Percentiles rank a stretch among this genome's conserved stretches.
Conservation (phyloP, 306 rosid species). For the Glycine tomentella region DNA sequence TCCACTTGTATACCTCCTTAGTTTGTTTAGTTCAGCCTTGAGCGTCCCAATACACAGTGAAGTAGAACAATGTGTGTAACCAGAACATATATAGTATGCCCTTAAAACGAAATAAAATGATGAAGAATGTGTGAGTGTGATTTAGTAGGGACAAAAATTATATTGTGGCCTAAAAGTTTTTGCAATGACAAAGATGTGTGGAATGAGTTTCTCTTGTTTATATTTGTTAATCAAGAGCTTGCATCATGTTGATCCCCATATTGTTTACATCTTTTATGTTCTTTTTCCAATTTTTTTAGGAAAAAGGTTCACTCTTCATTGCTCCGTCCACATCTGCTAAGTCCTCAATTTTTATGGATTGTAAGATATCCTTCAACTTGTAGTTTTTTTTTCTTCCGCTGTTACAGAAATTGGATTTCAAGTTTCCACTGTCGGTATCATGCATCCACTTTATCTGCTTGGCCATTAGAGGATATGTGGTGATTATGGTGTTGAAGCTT, state of each 20-base stretch:
- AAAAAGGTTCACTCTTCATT: slow-evolving; percentile 8
- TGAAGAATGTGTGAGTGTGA: slow-evolving; percentile 1
- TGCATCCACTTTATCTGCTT: slow-evolving; percentile 94
- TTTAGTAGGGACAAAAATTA: not conserved
- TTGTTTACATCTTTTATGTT: slow-evolving; percentile 13
- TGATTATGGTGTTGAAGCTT: slow-evolving; percentile 82
- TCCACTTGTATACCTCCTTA: no score
- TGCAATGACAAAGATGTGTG: slow-evolving; percentile 8
- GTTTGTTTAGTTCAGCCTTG: not conserved
- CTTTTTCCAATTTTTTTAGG: slow-evolving; percentile 14
- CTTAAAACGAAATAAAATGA: not conserved
- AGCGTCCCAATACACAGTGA: not conserved
- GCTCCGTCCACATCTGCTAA: not conserved
- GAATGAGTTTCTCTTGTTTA: not conserved
- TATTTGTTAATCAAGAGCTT: slow-evolving; percentile 13
- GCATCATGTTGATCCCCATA: slow-evolving; percentile 11
- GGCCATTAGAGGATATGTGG: slow-evolving; percentile 75
- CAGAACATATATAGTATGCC: not conserved
- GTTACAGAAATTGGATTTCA: slow-evolving; percentile 90
- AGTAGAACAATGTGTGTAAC: not conserved
- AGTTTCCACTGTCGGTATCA: slow-evolving; percentile 88
- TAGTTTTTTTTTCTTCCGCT: not conserved
- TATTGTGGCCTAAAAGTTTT: not conserved
- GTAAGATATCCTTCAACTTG: slow-evolving; percentile 14
- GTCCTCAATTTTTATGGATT: slow-evolving; percentile 14